These are phyloP conservation scores for Speleostelium caveatum DNA, from an alignment of 78 protist species.

Conservation along the genomic window DNA sequence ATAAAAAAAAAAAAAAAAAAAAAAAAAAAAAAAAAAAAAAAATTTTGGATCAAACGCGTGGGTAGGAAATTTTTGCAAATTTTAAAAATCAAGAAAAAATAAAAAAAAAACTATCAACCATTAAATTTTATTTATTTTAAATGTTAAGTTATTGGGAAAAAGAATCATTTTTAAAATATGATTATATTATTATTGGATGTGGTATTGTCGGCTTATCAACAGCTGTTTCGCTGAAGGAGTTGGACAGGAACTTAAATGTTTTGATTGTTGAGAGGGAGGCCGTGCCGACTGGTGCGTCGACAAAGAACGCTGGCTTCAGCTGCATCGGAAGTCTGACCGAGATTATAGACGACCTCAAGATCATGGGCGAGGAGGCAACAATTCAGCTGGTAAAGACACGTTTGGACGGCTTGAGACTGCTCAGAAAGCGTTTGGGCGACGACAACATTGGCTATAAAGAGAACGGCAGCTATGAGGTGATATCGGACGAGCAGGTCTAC, in stretches of 20 bases:
- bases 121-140: too few relatives aligned
- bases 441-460: constrained; percentile 30
- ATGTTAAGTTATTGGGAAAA: constrained; percentile 21
- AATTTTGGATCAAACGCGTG: too few relatives aligned
- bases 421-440: constrained; percentile 26
- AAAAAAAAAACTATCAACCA: neutral
- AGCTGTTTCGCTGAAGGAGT: neutral
- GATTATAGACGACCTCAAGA: constrained; percentile 11
- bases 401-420: neutral
- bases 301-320: constrained; percentile 43
- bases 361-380: constrained; percentile 2
- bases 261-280: constrained; percentile 18
- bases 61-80: too few relatives aligned
- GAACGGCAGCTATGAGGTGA: constrained; percentile 36
- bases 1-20: too few relatives aligned
- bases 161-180: constrained; percentile 19
- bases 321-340: constrained; percentile 19
- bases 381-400: constrained; percentile 2
- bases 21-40: too few relatives aligned
- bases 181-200: constrained; percentile 38
- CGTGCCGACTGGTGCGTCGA: constrained; percentile 28
- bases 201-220: constrained; percentile 54
- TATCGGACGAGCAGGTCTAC: neutral
- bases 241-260: neutral
- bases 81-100: neutral